phyloP scores from a whole-genome alignment of 768 basidiomycete species.

The Termitomyces sp. region DNA sequence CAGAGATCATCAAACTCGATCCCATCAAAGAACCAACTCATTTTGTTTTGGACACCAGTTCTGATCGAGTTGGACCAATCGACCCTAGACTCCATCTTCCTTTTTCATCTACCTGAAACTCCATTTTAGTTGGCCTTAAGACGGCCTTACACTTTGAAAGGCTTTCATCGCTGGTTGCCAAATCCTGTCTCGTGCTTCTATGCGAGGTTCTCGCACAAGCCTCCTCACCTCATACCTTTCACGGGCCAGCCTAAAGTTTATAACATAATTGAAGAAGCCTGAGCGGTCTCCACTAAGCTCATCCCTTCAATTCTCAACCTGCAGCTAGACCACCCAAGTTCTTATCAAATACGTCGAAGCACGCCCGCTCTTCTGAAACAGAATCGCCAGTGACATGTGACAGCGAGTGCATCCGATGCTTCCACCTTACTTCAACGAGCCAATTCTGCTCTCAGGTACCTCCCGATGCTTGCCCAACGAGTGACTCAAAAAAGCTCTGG shows the following conservation, averaged over 20 bases:
- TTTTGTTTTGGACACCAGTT: too few relatives aligned
- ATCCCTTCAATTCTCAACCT: too few relatives aligned
- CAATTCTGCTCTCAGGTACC: neutral
- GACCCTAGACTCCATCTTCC: neutral
- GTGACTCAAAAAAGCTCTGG: neutral
- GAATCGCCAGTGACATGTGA: neutral
- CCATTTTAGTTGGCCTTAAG: neutral
- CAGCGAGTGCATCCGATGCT: neutral
- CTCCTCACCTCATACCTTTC: neutral
- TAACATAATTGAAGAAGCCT: neutral
- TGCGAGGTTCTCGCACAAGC: neutral
- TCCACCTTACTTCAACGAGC: slow-evolving; percentile 2
- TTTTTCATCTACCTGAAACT: too few relatives aligned
- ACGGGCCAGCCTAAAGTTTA: neutral
- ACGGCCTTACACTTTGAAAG: neutral
- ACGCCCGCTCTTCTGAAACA: neutral
- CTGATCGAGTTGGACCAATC: too few relatives aligned
- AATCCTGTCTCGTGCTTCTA: neutral
- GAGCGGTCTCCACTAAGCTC: neutral
- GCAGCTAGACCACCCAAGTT: neutral
- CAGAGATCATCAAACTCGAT: too few relatives aligned
- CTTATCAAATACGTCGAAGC: too few relatives aligned
- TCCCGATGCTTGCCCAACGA: neutral
- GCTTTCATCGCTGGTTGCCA: neutral
- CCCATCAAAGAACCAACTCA: too few relatives aligned